These are phyloP conservation scores for Alternaria ethzedia DNA, from an alignment of 2,329 filamentous ascomycete species.

Conservation along the genomic window DNA sequence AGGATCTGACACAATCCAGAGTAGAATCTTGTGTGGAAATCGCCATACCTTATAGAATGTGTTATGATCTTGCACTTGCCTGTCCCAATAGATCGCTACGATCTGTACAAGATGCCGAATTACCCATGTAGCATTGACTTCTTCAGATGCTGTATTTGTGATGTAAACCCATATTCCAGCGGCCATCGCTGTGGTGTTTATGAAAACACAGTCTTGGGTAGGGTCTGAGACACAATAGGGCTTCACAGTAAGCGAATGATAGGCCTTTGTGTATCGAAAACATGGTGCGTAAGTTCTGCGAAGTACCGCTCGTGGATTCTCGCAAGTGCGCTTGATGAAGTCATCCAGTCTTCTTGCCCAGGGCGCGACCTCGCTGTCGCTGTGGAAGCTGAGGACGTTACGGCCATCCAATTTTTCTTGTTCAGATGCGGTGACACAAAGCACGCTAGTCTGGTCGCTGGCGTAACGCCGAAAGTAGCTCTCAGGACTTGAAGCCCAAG, in stretches of 20 bases:
- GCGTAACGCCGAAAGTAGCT: background rate
- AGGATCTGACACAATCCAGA: background rate
- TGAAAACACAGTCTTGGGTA: background rate
- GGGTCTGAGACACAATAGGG: background rate
- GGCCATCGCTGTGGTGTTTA: background rate
- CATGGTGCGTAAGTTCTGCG: background rate
- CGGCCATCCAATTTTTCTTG: background rate
- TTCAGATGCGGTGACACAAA: background rate
- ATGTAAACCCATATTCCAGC: background rate
- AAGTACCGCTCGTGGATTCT: background rate
- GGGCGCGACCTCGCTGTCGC: background rate
- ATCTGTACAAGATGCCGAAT: background rate
- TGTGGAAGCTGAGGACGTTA: background rate
- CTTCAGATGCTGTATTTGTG: background rate
- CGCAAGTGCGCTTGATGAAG: background rate
- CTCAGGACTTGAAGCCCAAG: background rate
- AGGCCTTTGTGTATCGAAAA: background rate
- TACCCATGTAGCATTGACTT: background rate
- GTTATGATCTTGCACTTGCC: too few relatives aligned
- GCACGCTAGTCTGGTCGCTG: background rate
- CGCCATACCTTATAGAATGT: too few relatives aligned
- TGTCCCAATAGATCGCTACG: too few relatives aligned
- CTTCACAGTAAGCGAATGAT: background rate
- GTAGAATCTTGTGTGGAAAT: too few relatives aligned
- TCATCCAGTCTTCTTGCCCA: background rate